These are phyloP conservation scores for Colletotrichum sp. DNA, from an alignment of 2,329 filamentous ascomycete species.

Conservation along the genomic window DNA sequence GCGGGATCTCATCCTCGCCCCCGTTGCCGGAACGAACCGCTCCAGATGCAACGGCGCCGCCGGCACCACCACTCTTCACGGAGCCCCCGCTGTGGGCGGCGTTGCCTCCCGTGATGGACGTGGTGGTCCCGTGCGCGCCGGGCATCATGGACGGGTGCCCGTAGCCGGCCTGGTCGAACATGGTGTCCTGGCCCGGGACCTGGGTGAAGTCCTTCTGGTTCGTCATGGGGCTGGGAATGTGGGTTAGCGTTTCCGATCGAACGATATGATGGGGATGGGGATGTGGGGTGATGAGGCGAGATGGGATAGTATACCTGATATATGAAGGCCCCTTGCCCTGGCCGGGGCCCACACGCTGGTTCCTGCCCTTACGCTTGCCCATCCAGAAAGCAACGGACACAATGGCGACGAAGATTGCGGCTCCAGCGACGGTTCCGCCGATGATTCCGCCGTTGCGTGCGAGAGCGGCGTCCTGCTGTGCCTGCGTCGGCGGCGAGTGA, in stretches of 20 bases:
- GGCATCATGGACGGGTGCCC: slow-evolving; percentile 21
- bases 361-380: slow-evolving; percentile 45
- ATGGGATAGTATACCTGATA: slow-evolving; percentile 40
- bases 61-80: slow-evolving; percentile 24
- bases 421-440: slow-evolving; percentile 58
- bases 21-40: slow-evolving; percentile 30
- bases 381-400: slow-evolving; percentile 47
- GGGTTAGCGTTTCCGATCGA: slow-evolving; percentile 22
- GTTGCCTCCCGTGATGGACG: slow-evolving; percentile 18
- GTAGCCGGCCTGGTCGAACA: slow-evolving; percentile 19
- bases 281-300: neutral
- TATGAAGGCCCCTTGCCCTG: slow-evolving; percentile 41
- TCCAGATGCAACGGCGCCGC: slow-evolving; percentile 27
- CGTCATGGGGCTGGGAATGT: slow-evolving; percentile 30
- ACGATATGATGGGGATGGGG: neutral
- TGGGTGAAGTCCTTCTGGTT: slow-evolving; percentile 33
- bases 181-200: slow-evolving; percentile 3
- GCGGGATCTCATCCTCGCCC: slow-evolving; percentile 40
- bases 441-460: slow-evolving; percentile 50
- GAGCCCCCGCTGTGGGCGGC: neutral
- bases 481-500: slow-evolving; percentile 24
- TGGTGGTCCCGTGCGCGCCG: slow-evolving; percentile 16
- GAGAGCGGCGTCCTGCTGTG: slow-evolving; percentile 23
- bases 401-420: slow-evolving; percentile 50
- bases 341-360: slow-evolving; percentile 47